phyloP scores from a whole-genome alignment of 768 basidiomycete species.

The Mycena venus region DNA sequence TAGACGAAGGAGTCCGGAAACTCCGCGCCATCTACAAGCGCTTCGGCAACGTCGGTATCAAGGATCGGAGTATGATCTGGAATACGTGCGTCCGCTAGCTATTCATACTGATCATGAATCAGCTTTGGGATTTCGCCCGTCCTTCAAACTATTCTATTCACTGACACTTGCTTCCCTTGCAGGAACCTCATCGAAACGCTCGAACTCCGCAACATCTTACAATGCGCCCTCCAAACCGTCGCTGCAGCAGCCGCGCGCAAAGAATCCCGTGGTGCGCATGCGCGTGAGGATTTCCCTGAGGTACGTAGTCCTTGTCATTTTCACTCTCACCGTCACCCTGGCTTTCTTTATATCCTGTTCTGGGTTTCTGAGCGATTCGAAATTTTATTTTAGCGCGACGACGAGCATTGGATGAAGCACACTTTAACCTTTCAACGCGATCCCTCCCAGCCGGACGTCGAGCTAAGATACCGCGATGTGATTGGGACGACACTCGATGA shows the following conservation, averaged over 20 bases:
- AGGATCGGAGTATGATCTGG: slow-evolving; percentile 99
- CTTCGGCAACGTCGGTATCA: slow-evolving; percentile 93
- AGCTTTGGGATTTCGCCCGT: too few relatives aligned
- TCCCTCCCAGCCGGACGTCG: slow-evolving; percentile 81
- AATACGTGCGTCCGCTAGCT: slow-evolving; percentile 81
- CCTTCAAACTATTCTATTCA: too few relatives aligned
- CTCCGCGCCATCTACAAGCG: slow-evolving; percentile 88
- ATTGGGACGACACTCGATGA: slow-evolving; percentile 92
- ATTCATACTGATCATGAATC: slow-evolving; percentile 2
- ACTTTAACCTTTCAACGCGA: slow-evolving; percentile 95
- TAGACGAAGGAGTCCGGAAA: slow-evolving; percentile 95
- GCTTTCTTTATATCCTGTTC: too few relatives aligned
- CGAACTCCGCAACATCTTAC: slow-evolving; percentile 95
- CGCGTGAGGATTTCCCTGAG: slow-evolving; percentile 97
- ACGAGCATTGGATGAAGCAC: slow-evolving; percentile 95
- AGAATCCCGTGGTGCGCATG: slow-evolving; percentile 98
- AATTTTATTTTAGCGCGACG: slow-evolving; percentile 80
- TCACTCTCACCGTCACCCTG: too few relatives aligned
- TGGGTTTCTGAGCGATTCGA: slow-evolving; percentile 6
- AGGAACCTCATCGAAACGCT: slow-evolving; percentile 98
- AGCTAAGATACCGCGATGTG: slow-evolving; percentile 90
- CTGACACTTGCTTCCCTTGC: too few relatives aligned
- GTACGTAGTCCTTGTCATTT: slow-evolving; percentile 53
- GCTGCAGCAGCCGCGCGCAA: slow-evolving; percentile 92
- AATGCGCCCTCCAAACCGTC: slow-evolving; percentile 96